phyloP scores from a whole-genome alignment of 192 early-diverging fungal genomes.

The Backusella australiensis region DNA sequence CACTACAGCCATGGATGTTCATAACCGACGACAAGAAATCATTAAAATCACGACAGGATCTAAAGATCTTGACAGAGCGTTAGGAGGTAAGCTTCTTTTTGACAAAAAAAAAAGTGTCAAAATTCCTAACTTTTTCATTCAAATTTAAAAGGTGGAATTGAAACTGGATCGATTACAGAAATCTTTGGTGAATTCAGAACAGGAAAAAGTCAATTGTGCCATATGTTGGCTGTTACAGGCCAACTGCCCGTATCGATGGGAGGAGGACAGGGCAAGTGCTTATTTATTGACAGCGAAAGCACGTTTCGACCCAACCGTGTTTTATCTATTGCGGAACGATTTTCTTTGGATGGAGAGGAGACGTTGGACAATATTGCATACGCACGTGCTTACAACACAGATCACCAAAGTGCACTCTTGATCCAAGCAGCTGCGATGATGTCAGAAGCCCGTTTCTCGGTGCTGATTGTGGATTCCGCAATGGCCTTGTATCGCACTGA shows the following conservation, averaged over 20 bases:
- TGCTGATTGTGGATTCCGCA: slow-evolving; percentile 92
- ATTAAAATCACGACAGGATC: slow-evolving; percentile 89
- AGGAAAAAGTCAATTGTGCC: slow-evolving; percentile 96
- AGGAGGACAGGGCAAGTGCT: slow-evolving; percentile 91
- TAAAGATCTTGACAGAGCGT: slow-evolving; percentile 84
- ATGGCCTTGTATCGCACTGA: slow-evolving; percentile 95
- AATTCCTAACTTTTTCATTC: background rate
- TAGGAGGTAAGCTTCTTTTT: slow-evolving; percentile 62
- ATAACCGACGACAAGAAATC: slow-evolving; percentile 76
- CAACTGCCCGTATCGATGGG: slow-evolving; percentile 89
- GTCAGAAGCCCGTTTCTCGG: slow-evolving; percentile 79
- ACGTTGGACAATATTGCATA: slow-evolving; percentile 93
- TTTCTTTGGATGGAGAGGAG: slow-evolving; percentile 74
- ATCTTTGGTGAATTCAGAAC: slow-evolving; percentile 98
- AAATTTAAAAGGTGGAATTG: slow-evolving; percentile 71
- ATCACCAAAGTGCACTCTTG: slow-evolving; percentile 89
- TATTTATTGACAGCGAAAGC: slow-evolving; percentile 97
- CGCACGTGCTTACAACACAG: slow-evolving; percentile 93
- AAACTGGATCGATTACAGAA: slow-evolving; percentile 96
- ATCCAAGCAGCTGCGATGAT: slow-evolving; percentile 89
- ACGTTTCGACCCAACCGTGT: slow-evolving; percentile 94
- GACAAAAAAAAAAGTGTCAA: background rate
- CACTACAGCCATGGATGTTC: slow-evolving; percentile 90
- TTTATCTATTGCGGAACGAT: slow-evolving; percentile 82
- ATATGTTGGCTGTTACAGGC: slow-evolving; percentile 93